A percentile compares a stretch with the other conserved stretches of the same genome.
These are phyloP conservation scores for Lepidium didymum DNA, from an alignment of 345 rosid species.

Conservation along the genomic window DNA sequence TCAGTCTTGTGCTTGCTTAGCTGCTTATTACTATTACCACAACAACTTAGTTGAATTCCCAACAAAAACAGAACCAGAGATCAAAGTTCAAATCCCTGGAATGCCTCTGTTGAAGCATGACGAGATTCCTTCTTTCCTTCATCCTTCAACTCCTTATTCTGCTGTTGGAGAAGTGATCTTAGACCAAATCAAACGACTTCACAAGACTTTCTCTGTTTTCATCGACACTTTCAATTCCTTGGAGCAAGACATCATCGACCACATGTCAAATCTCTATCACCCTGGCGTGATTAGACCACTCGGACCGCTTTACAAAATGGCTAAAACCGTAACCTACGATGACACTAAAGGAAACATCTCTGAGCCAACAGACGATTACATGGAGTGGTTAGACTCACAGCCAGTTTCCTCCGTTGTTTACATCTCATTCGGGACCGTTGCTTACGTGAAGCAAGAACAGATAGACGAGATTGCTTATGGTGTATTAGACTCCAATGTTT, in stretches of 20 bases:
- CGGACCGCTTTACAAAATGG: constrained; percentile 56
- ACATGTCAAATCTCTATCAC: constrained; percentile 49
- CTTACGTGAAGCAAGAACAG: constrained; percentile 58
- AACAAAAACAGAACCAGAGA: constrained; percentile 37
- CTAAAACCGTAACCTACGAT: constrained; percentile 8
- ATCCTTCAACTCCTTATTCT: constrained; percentile 45
- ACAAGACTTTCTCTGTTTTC: constrained; percentile 59
- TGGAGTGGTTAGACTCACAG: constrained; percentile 71
- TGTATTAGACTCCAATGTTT: constrained; percentile 42
- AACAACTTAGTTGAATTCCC: constrained; percentile 55
- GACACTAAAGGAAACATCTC: constrained; percentile 40
- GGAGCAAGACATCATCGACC: constrained; percentile 57
- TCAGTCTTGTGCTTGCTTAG: constrained; percentile 75
- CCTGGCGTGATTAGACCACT: constrained; percentile 30
- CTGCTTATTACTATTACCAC: constrained; percentile 56
- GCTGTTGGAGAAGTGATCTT: constrained; percentile 42
- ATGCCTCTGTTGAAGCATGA: constrained; percentile 67
- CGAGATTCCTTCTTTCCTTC: constrained; percentile 74
- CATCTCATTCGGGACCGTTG: constrained; percentile 70
- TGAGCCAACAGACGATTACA: constrained; percentile 49
- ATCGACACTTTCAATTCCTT: constrained; percentile 69
- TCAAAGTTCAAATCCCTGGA: constrained; percentile 59
- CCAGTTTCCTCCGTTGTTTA: constrained; percentile 67
- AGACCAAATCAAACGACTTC: constrained; percentile 53
- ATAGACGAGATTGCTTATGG: constrained; percentile 67